These are phyloP conservation scores for Pyrenochaeta sp. DNA, from an alignment of 2,329 filamentous ascomycete species.

Conservation along the genomic window DNA sequence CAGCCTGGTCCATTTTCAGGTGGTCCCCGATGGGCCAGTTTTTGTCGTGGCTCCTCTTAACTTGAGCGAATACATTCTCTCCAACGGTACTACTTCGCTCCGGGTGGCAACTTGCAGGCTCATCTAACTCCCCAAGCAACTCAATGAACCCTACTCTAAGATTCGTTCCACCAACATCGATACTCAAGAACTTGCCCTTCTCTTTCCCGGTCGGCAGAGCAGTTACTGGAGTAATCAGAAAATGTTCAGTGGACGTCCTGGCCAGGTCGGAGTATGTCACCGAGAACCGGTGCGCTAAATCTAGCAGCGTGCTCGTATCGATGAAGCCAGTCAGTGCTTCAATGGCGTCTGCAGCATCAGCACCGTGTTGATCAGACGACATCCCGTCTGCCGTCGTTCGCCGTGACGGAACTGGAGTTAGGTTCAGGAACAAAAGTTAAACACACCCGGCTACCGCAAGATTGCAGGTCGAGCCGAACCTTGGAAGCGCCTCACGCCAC, in stretches of 20 bases:
- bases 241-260: conserved; percentile 48
- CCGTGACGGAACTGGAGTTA: conserved; percentile 24
- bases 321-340: conserved; percentile 45
- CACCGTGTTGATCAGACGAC: conserved; percentile 9
- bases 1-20: conserved; percentile 76
- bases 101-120: conserved; percentile 16
- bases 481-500: neutral
- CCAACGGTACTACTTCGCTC: conserved; percentile 29
- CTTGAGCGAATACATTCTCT: conserved; percentile 44
- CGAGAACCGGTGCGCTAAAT: conserved; percentile 46
- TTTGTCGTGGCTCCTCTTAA: conserved; percentile 70
- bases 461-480: conserved; percentile 2
- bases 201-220: conserved; percentile 64
- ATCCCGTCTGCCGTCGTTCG: conserved; percentile 9
- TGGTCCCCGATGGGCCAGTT: conserved; percentile 78
- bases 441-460: conserved; percentile 10
- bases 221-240: conserved; percentile 52
- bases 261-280: conserved; percentile 47
- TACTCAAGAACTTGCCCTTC: conserved; percentile 65
- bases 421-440: conserved; percentile 6
- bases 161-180: conserved; percentile 70
- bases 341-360: conserved; percentile 25
- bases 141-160: conserved; percentile 74
- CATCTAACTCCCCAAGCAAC: conserved; percentile 58
- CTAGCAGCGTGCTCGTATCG: conserved; percentile 41